Evolutionary conservation across 2,329 filamentous ascomycete genomes (phyloP).

Genomic region (Hypoxylon sp.): DNA sequence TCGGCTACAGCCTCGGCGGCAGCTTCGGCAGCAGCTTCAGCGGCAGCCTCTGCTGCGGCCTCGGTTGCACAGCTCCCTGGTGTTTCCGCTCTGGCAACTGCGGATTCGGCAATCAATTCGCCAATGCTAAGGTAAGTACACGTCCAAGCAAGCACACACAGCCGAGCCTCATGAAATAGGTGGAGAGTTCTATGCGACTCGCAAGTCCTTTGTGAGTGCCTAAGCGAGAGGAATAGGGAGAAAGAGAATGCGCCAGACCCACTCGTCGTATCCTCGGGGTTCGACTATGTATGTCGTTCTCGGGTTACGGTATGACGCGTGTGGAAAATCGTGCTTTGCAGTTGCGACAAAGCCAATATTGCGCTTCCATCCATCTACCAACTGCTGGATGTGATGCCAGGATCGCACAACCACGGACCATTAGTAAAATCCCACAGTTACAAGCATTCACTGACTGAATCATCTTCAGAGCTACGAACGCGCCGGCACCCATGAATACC

Average conservation of each 20-base stretch:
- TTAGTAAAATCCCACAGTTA: not conserved
- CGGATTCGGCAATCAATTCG: constrained; percentile 50
- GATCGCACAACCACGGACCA: not conserved
- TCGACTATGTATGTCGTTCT: not conserved
- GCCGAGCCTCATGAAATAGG: too few species aligned
- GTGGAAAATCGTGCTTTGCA: too few species aligned
- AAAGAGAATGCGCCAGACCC: not conserved
- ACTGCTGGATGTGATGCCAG: not conserved
- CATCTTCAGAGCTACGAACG: constrained; percentile 30
- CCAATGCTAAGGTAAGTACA: constrained; percentile 57
- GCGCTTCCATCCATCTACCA: not conserved
- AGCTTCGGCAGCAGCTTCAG: too few species aligned
- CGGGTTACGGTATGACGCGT: too few species aligned
- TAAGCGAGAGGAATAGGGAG: not conserved
- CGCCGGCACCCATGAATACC: constrained; percentile 32
- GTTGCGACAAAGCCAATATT: not conserved
- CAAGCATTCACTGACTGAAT: constrained; percentile 18
- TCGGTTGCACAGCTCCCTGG: constrained; percentile 56
- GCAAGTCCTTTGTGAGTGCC: not conserved
- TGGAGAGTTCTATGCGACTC: not conserved
- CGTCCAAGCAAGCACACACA: not conserved
- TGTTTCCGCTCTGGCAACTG: constrained; percentile 55
- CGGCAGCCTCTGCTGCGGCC: constrained; percentile 55
- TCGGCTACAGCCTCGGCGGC: too few species aligned
- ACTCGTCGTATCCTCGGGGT: too few species aligned